phyloP scores from a whole-genome alignment of 192 early-diverging fungal genomes.

The Linnemannia elongata region DNA sequence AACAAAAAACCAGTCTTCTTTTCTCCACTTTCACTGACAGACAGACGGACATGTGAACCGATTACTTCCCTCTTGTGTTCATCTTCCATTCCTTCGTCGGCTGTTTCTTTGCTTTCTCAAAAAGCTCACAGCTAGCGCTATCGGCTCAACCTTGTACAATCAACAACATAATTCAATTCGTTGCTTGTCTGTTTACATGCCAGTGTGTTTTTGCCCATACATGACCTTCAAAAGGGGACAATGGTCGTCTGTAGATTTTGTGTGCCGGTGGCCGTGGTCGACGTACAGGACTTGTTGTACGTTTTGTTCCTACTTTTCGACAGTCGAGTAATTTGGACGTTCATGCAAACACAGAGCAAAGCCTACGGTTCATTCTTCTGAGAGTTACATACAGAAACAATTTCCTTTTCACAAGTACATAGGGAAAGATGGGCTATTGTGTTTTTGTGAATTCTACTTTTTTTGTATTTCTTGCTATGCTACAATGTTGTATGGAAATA shows the following conservation, averaged over 20 bases:
- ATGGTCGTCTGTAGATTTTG: too few relatives aligned
- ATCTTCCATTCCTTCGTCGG: neutral
- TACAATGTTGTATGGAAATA: conserved; percentile 11
- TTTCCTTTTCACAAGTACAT: neutral
- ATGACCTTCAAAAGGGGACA: too few relatives aligned
- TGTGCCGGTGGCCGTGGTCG: too few relatives aligned
- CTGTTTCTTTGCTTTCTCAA: neutral
- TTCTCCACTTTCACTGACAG: neutral
- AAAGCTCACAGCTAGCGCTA: neutral
- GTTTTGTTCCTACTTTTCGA: too few relatives aligned
- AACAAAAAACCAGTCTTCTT: too few relatives aligned
- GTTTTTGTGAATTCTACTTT: neutral
- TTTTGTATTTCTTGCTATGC: conserved; percentile 11
- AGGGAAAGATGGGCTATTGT: neutral
- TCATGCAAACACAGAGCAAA: too few relatives aligned
- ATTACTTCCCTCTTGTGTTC: neutral
- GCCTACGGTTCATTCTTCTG: too few relatives aligned
- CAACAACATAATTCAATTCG: neutral
- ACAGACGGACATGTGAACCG: neutral
- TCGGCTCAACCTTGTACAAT: neutral
- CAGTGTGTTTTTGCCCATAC: too few relatives aligned
- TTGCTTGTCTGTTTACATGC: neutral
- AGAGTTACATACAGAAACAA: too few relatives aligned
- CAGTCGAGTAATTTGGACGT: too few relatives aligned
- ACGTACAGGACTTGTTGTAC: too few relatives aligned